phyloP scores from a whole-genome alignment of 208 protist species.

The Hexamita inflata region DNA sequence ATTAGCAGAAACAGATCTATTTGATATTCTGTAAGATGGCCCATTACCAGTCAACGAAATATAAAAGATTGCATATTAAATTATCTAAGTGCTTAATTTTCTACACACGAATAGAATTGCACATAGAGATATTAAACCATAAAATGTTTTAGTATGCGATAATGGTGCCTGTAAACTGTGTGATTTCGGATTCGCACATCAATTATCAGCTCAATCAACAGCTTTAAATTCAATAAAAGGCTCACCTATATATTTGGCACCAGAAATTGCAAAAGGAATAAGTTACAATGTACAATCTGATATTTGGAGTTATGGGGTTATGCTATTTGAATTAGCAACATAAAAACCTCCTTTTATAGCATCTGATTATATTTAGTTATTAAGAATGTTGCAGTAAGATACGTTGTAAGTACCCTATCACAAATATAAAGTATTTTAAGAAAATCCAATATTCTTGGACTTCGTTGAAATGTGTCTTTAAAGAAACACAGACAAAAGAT shows the following conservation, averaged over 20 bases:
- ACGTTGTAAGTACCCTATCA: not conserved
- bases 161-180: constrained; percentile 17
- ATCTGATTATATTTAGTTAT: constrained; percentile 1
- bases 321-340: constrained; percentile 23
- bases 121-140: constrained; percentile 24
- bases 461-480: not conserved
- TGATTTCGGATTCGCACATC: constrained; percentile 17
- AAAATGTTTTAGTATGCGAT: constrained; percentile 26
- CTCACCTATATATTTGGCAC: constrained; percentile 16
- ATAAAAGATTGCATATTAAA: not conserved
- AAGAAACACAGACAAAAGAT: constrained; percentile 16
- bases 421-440: constrained; percentile 12
- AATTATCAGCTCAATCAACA: constrained; percentile 12
- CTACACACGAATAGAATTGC: not conserved
- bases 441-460: constrained; percentile 4
- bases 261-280: constrained; percentile 21
- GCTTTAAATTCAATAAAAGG: constrained; percentile 15
- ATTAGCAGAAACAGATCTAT: constrained; percentile 21
- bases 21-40: not conserved
- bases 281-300: constrained; percentile 6
- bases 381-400: constrained; percentile 1
- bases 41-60: not conserved
- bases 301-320: constrained; percentile 23
- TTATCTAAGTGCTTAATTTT: not conserved
- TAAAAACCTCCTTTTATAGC: constrained; percentile 7